Percentiles rank a stretch among this genome's conserved stretches.
phyloP scores from a whole-genome alignment of 371 early-diverging fungal species.

The Encephalitozoon romaleae region DNA sequence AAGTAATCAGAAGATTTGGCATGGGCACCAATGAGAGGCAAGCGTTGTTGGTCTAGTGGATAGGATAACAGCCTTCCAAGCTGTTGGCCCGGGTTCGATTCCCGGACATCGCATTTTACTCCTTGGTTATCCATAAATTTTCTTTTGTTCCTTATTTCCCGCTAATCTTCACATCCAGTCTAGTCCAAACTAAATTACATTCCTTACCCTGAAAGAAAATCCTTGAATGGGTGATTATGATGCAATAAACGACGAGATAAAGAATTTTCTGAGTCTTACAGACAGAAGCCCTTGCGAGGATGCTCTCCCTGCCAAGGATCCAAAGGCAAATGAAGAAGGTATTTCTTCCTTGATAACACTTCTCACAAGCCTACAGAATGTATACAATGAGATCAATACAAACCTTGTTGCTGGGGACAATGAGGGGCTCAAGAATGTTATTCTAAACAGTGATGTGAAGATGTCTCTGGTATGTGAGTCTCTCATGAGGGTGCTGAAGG shows the following conservation, averaged over 20 bases:
- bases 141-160: not conserved
- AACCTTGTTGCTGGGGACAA: slow-evolving; percentile 8
- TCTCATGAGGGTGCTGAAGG: slow-evolving; percentile 50
- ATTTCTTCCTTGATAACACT: slow-evolving; percentile 12
- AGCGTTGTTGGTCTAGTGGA: slow-evolving; percentile 47
- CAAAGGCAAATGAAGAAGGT: not conserved
- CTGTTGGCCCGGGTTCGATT: slow-evolving; percentile 50
- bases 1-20: too few species aligned
- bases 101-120: slow-evolving; percentile 42
- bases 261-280: slow-evolving; percentile 20
- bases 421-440: slow-evolving; percentile 38
- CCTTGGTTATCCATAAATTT: not conserved
- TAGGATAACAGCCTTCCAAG: slow-evolving; percentile 49
- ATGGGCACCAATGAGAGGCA: too few species aligned
- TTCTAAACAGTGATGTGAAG: slow-evolving; percentile 43
- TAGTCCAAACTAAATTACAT: not conserved
- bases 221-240: slow-evolving; percentile 35
- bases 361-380: slow-evolving; percentile 33
- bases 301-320: not conserved
- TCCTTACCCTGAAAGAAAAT: not conserved
- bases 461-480: slow-evolving; percentile 48
- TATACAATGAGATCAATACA: slow-evolving; percentile 36
- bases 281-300: not conserved
- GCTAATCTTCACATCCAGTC: not conserved
- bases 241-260: slow-evolving; percentile 40